Percentiles rank a stretch among this genome's conserved stretches.
Evolutionary conservation across 106 monocot species (phyloP).

Genomic region (Dioscorea alata): DNA sequence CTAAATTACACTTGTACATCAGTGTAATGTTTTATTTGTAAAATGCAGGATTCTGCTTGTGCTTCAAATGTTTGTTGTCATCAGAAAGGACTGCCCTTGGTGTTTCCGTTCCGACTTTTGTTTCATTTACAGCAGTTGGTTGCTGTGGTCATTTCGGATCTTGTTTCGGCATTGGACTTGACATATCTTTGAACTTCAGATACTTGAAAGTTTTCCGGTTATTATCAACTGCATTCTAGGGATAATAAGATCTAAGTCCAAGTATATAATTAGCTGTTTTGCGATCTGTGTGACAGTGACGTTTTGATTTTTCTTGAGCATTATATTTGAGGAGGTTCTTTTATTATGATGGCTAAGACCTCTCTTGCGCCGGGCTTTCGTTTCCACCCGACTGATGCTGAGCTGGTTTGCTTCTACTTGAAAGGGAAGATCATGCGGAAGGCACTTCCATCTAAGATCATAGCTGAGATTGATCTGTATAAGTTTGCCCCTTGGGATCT

Average conservation of each 20-base stretch:
- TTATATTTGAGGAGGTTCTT: not conserved
- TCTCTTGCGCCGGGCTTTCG: slow-evolving; percentile 52
- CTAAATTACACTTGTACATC: too few species aligned
- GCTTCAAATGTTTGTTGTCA: slow-evolving; percentile 52
- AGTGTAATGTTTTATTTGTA: slow-evolving; percentile 7
- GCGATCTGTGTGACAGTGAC: too few species aligned
- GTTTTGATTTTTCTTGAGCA: not conserved
- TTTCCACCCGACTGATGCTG: slow-evolving; percentile 72
- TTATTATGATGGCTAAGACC: slow-evolving; percentile 20
- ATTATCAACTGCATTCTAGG: too few species aligned
- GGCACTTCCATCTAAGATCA: slow-evolving; percentile 28
- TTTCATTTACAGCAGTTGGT: slow-evolving; percentile 22
- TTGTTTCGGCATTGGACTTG: slow-evolving; percentile 34
- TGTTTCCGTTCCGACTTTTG: slow-evolving; percentile 37
- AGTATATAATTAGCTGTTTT: too few species aligned
- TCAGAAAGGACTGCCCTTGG: slow-evolving; percentile 24
- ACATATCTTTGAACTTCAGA: slow-evolving; percentile 3
- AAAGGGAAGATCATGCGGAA: slow-evolving; percentile 57
- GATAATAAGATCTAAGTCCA: too few species aligned
- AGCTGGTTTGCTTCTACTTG: slow-evolving; percentile 54
- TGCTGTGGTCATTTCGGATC: slow-evolving; percentile 20
- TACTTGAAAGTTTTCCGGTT: not conserved
- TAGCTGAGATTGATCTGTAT: slow-evolving; percentile 65
- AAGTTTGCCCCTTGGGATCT: slow-evolving; percentile 85
- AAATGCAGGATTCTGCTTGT: slow-evolving; percentile 27